Evolutionary conservation across 352 stramenopile species (phyloP).

Genomic region (Phytophthora boehmeriae): DNA sequence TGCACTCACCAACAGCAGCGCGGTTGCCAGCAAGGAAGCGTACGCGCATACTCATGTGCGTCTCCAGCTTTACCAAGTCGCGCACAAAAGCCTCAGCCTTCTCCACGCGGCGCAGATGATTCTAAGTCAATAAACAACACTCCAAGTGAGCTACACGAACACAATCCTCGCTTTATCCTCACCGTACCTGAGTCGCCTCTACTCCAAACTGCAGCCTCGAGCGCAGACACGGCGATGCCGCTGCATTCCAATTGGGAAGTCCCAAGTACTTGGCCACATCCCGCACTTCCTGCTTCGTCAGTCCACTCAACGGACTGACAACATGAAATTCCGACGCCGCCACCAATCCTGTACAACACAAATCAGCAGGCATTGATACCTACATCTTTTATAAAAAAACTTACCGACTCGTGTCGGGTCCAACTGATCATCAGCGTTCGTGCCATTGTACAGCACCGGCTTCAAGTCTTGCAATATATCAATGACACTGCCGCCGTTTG

Average conservation of each 20-base stretch:
- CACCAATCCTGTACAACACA: constrained; percentile 77
- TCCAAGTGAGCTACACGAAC: not conserved
- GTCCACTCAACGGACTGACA: constrained; percentile 86
- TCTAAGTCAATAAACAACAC: constrained; percentile 29
- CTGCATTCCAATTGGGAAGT: constrained; percentile 95
- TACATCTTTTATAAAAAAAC: constrained; percentile 11
- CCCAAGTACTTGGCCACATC: constrained; percentile 90
- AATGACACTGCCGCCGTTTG: not conserved
- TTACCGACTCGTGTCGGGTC: constrained; percentile 91
- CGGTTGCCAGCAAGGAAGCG: constrained; percentile 76
- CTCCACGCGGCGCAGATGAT: constrained; percentile 76
- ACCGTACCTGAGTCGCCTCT: constrained; percentile 78
- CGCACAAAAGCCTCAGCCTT: constrained; percentile 71
- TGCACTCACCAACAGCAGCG: constrained; percentile 61
- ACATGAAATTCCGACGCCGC: constrained; percentile 94
- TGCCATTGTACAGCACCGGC: constrained; percentile 95
- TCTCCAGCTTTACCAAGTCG: constrained; percentile 40
- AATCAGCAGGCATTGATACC: not conserved
- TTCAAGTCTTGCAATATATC: constrained; percentile 12
- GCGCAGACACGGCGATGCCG: constrained; percentile 95
- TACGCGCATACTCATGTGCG: constrained; percentile 72
- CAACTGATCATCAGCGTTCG: constrained; percentile 94
- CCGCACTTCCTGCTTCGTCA: constrained; percentile 92
- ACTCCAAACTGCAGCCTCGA: constrained; percentile 96
- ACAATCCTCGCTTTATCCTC: not conserved